Base-by-base conservation (phyloP, 768 basidiomycete genomes). In the Leucocoprinus sp. region DNA sequence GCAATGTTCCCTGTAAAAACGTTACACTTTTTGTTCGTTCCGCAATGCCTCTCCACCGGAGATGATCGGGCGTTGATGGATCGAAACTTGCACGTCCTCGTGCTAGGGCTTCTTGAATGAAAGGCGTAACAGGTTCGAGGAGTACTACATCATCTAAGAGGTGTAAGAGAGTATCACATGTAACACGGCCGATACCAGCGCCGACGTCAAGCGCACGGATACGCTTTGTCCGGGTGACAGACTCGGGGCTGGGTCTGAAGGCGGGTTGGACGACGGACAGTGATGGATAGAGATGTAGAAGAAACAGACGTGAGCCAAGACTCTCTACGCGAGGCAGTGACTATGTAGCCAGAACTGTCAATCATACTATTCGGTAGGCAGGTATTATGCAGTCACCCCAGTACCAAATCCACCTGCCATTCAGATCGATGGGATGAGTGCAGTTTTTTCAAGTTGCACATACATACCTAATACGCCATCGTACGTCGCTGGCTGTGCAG, bases 131-230 rank as follows among this genome's bases (percentile, higher is more conserved):
- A 3, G 95, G 96, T 61, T 98, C 95, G 46, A 95, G 74, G 44
- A 95, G 76, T 35, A 92, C 81, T 38, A 97, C 90, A 53, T 91
- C 84, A 18, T 81, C 75, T 51, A 93, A 76, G 43, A 97, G 81
- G 55, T 84, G 85, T n/a, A 97, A 76, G 26, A 99, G 78, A 9
- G 93, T 89, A 53, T 87, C 80, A 2, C 78, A 70, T 0, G 93
- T 95, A 21, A 96, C 92, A 42, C 95, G 82, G 8, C 95, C 95
- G 38, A 99, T 83, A 8, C 95, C 95, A 5, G 93, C 93, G 12
- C 87, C 95, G 48, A 93, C 90, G 57, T 99, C 95, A 17, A 99
- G 74, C 0, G 87, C 93, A 36, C 89, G 78, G 36, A 54, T 38
- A 36, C 53, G 53, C 17, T 23, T 42, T 21, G 70, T 77, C 37